These are phyloP conservation scores for Colletotrichum australisinense DNA, from an alignment of 2,329 filamentous ascomycete genomes.

Conservation along the genomic window DNA sequence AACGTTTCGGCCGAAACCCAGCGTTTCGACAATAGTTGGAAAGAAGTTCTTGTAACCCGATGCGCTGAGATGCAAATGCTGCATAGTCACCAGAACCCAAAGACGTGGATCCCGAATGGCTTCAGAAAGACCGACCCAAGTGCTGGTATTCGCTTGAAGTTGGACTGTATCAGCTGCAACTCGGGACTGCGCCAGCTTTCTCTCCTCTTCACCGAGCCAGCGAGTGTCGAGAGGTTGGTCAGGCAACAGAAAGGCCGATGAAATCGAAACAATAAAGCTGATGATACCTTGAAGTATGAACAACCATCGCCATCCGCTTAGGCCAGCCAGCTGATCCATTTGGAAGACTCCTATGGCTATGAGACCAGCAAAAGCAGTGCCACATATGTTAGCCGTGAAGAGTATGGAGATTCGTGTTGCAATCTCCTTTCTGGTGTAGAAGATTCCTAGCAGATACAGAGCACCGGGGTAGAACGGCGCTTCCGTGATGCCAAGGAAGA, in stretches of 20 bases:
- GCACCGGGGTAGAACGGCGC: conserved; percentile 41
- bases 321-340: conserved; percentile 54
- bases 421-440: conserved; percentile 53
- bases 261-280: not conserved
- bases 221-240: not conserved
- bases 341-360: conserved; percentile 42
- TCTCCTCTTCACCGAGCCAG: not conserved
- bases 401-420: conserved; percentile 49
- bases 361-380: conserved; percentile 40
- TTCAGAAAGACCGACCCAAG: not conserved
- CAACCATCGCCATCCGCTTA: conserved; percentile 60
- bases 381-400: conserved; percentile 45
- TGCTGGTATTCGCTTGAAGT: not conserved
- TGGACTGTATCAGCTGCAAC: not conserved
- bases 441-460: conserved; percentile 41
- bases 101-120: not conserved
- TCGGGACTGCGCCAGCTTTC: not conserved
- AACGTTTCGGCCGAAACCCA: not conserved
- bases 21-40: not conserved
- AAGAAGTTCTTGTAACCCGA: not conserved
- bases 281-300: conserved; percentile 41
- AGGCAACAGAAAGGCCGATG: not conserved
- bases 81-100: not conserved
- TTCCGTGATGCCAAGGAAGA: conserved; percentile 48
- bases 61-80: not conserved